Evolutionary conservation across 2,329 filamentous ascomycete genomes (phyloP).

Genomic region (Talaromyces rugulosus): DNA sequence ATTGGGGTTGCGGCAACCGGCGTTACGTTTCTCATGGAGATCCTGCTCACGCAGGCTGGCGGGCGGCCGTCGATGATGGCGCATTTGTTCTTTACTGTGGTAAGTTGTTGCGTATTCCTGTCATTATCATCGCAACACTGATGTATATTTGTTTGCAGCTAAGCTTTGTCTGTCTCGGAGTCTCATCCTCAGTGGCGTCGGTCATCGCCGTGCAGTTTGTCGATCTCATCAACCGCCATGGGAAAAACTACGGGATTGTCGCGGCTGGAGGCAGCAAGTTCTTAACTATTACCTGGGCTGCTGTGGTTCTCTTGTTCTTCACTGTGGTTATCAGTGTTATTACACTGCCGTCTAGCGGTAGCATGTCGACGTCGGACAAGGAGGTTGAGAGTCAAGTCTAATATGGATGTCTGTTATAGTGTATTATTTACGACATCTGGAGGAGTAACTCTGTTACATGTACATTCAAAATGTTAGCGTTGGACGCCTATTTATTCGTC

Average conservation of each 20-base stretch:
- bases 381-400: slow-evolving; percentile 5
- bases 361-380: slow-evolving; percentile 10
- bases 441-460: not conserved
- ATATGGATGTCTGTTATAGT: slow-evolving; percentile 1
- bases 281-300: slow-evolving; percentile 57
- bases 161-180: slow-evolving; percentile 59
- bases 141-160: slow-evolving; percentile 27
- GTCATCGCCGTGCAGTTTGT: slow-evolving; percentile 55
- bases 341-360: slow-evolving; percentile 21
- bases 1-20: slow-evolving; percentile 53
- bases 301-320: slow-evolving; percentile 36
- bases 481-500: not conserved
- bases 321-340: slow-evolving; percentile 28
- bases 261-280: slow-evolving; percentile 53
- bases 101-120: slow-evolving; percentile 22
- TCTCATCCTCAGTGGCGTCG: slow-evolving; percentile 70
- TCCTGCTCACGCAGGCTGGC: slow-evolving; percentile 42
- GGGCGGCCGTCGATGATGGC: slow-evolving; percentile 45
- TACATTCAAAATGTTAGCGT: not conserved
- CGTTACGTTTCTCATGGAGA: slow-evolving; percentile 45
- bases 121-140: slow-evolving; percentile 3
- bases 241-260: slow-evolving; percentile 46
- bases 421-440: not conserved
- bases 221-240: slow-evolving; percentile 51
- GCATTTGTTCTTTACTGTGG: slow-evolving; percentile 47